These are phyloP conservation scores for Posidonia australis DNA, from an alignment of 106 monocot species.

Conservation along the genomic window DNA sequence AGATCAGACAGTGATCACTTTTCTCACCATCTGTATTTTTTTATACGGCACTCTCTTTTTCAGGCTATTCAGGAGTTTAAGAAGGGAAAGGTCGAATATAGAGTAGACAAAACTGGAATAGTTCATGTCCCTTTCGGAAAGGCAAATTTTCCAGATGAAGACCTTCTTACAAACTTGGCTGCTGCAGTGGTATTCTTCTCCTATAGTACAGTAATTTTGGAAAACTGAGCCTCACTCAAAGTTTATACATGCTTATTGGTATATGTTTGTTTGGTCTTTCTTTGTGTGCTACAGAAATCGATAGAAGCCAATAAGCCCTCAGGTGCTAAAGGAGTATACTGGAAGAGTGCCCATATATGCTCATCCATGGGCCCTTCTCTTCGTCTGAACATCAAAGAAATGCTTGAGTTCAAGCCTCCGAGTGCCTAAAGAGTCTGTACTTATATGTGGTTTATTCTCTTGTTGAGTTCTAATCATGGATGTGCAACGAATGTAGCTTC, in stretches of 20 bases:
- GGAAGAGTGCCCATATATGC: constrained; percentile 91
- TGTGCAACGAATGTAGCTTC: not conserved
- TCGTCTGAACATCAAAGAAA: constrained; percentile 65
- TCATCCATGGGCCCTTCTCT: constrained; percentile 98
- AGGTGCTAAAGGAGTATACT: constrained; percentile 94
- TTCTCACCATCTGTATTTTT: constrained; percentile 1
- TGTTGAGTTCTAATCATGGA: not conserved
- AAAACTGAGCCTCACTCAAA: not conserved
- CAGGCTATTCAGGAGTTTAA: constrained; percentile 98
- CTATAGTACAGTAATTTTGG: not conserved
- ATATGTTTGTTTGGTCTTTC: not conserved
- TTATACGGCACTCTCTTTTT: constrained; percentile 5
- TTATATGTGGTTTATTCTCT: not conserved
- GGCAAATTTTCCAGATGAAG: constrained; percentile 68
- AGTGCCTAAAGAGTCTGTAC: not conserved
- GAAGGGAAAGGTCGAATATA: constrained; percentile 94
- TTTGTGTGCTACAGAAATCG: constrained; percentile 49
- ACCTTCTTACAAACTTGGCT: constrained; percentile 71
- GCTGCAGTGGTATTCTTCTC: constrained; percentile 55
- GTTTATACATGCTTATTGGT: not conserved
- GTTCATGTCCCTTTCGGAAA: constrained; percentile 93
- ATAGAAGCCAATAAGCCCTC: constrained; percentile 89
- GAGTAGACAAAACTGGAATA: constrained; percentile 94
- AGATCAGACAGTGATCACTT: not conserved
- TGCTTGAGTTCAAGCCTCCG: constrained; percentile 78